phyloP scores from a whole-genome alignment of 2,329 filamentous ascomycete genomes.

The Dryadomyces quercus-mongolicae region DNA sequence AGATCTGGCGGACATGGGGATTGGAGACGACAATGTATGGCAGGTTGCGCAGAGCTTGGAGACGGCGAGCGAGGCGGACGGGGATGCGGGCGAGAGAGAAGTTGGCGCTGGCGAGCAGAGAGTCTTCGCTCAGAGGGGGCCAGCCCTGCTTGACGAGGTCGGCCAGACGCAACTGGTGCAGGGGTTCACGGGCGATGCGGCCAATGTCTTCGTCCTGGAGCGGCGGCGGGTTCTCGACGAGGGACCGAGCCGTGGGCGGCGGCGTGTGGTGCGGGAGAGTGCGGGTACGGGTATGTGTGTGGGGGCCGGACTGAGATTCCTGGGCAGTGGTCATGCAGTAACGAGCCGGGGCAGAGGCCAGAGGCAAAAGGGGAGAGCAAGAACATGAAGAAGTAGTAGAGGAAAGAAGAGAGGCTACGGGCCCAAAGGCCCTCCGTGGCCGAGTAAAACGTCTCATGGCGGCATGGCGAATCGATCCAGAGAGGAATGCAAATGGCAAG shows the following conservation, averaged over 20 bases:
- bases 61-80: conserved; percentile 83
- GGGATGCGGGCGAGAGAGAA: conserved; percentile 90
- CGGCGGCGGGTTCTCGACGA: not conserved
- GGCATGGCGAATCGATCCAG: conserved; percentile 22
- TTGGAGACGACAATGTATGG: conserved; percentile 99
- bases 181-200: conserved; percentile 61
- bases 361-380: not conserved
- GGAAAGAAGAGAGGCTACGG: conserved; percentile 10
- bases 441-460: conserved; percentile 29
- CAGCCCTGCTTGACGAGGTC: conserved; percentile 84
- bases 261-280: no score
- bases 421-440: conserved; percentile 25
- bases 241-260: not conserved
- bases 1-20: conserved; percentile 84
- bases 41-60: conserved; percentile 83
- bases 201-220: conserved; percentile 63
- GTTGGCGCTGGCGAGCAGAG: conserved; percentile 81
- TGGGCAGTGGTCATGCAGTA: not conserved
- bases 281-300: no score
- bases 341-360: not conserved
- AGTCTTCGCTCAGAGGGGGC: conserved; percentile 68
- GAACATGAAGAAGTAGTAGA: not conserved
- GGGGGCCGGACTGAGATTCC: no score
- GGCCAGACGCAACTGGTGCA: conserved; percentile 72
- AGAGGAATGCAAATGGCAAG: no score